Percentiles rank a stretch among this genome's conserved stretches.
These are phyloP conservation scores for Penicillium janthinellum DNA, from an alignment of 2,329 filamentous ascomycete genomes.

Conservation along the genomic window DNA sequence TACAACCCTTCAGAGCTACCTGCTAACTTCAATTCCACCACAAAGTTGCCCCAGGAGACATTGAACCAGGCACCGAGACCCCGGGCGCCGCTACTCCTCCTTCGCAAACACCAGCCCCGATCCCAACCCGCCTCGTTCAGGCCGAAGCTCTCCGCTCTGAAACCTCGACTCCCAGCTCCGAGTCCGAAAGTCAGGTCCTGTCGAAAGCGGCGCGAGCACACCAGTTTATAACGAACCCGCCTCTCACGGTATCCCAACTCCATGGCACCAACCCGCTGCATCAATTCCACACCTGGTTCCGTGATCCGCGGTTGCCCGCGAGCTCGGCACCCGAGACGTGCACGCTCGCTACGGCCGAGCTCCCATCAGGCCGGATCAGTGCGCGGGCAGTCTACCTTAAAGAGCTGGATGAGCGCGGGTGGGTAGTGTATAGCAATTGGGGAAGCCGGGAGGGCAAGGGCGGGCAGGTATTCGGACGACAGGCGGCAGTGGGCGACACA, in stretches of 20 bases:
- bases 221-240: constrained; percentile 47
- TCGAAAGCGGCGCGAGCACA: constrained; percentile 45
- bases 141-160: constrained; percentile 33
- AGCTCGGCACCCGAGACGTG: constrained; percentile 84
- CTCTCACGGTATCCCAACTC: constrained; percentile 44
- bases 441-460: constrained; percentile 63
- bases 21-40: constrained; percentile 12
- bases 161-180: constrained; percentile 40
- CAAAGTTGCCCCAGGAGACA: constrained; percentile 49
- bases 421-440: constrained; percentile 93
- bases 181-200: constrained; percentile 36
- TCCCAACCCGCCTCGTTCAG: constrained; percentile 1
- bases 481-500: constrained; percentile 9
- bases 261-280: constrained; percentile 62
- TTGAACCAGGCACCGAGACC: constrained; percentile 26
- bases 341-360: constrained; percentile 77
- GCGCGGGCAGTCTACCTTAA: constrained; percentile 92
- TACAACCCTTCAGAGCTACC: neutral
- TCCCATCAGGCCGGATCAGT: constrained; percentile 82
- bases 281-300: constrained; percentile 93
- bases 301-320: constrained; percentile 62
- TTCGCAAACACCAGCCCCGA: constrained; percentile 2
- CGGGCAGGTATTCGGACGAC: constrained; percentile 41
- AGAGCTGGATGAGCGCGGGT: constrained; percentile 80
- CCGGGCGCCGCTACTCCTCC: constrained; percentile 15